phyloP scores from a whole-genome alignment of 2,329 filamentous ascomycete genomes.

The Plenodomus biglobosus region DNA sequence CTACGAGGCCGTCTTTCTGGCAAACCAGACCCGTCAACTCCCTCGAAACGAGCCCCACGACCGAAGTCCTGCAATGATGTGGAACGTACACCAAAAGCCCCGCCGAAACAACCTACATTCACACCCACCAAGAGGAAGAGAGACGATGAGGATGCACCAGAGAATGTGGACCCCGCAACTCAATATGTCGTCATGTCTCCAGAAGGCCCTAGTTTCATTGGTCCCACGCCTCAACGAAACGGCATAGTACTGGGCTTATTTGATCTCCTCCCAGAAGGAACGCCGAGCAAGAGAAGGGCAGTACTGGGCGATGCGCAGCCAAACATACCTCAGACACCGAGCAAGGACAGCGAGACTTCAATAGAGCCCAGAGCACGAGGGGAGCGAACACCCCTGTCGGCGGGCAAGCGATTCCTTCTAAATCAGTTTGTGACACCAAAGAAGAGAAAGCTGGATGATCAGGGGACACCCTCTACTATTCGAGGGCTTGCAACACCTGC shows the following conservation, averaged over 20 bases:
- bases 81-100: conserved; percentile 32
- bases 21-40: conserved; percentile 34
- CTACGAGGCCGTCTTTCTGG: conserved; percentile 49
- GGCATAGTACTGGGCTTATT: conserved; percentile 77
- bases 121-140: conserved; percentile 40
- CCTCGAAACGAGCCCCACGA: conserved; percentile 32
- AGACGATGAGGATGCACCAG: conserved; percentile 18
- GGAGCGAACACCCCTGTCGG: conserved; percentile 53
- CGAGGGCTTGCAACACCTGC: conserved; percentile 66
- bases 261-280: conserved; percentile 64
- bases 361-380: conserved; percentile 33
- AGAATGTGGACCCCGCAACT: conserved; percentile 12
- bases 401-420: conserved; percentile 62
- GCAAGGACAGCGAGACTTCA: conserved; percentile 37
- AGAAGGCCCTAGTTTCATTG: conserved; percentile 53
- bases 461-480: conserved; percentile 40
- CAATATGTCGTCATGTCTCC: conserved; percentile 27
- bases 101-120: conserved; percentile 14
- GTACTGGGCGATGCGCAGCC: conserved; percentile 32
- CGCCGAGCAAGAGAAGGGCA: conserved; percentile 41
- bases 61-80: conserved; percentile 22
- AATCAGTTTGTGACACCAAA: conserved; percentile 66
- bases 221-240: conserved; percentile 78
- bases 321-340: conserved; percentile 45
- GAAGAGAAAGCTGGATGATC: conserved; percentile 48